Evolutionary conservation across 23 red algal genomes (phyloP).

Genomic region (Gracilariopsis chorda): DNA sequence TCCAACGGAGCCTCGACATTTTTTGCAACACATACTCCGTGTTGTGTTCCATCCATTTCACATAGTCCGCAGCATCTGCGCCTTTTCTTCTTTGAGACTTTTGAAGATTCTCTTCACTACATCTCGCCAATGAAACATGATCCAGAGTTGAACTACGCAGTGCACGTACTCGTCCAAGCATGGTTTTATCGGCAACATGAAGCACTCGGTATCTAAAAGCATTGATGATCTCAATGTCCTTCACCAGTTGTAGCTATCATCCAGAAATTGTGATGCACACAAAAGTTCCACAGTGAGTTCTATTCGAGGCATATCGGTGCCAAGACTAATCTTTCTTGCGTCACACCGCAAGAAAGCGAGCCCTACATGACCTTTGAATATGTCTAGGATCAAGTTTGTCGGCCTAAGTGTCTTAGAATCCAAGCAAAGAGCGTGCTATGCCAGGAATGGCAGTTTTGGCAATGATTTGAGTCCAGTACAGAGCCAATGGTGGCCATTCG

Average conservation of each 20-base stretch:
- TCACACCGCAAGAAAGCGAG: constrained; percentile 17
- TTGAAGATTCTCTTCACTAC: not conserved
- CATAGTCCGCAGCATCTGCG: not conserved
- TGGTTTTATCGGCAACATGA: not conserved
- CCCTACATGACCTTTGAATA: not conserved
- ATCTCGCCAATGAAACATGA: not conserved
- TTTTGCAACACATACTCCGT: not conserved
- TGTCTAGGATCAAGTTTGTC: constrained; percentile 22
- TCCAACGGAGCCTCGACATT: constrained; percentile 8
- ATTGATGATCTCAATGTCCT: not conserved
- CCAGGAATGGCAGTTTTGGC: not conserved
- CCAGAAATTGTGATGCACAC: constrained; percentile 16
- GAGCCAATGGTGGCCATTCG: no score
- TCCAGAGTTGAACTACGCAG: not conserved
- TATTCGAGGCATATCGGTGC: constrained; percentile 24
- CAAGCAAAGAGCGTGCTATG: constrained; percentile 2
- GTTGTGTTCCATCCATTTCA: not conserved
- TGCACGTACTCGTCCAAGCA: not conserved
- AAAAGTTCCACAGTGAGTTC: constrained; percentile 21
- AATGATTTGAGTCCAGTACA: no score
- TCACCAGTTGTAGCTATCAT: not conserved
- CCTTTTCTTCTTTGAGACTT: constrained; percentile 10
- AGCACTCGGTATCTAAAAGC: not conserved
- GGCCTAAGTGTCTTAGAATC: not conserved
- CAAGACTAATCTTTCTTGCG: not conserved